Conservation (phyloP, 179 eudicot species). For the Silene vulgaris region DNA sequence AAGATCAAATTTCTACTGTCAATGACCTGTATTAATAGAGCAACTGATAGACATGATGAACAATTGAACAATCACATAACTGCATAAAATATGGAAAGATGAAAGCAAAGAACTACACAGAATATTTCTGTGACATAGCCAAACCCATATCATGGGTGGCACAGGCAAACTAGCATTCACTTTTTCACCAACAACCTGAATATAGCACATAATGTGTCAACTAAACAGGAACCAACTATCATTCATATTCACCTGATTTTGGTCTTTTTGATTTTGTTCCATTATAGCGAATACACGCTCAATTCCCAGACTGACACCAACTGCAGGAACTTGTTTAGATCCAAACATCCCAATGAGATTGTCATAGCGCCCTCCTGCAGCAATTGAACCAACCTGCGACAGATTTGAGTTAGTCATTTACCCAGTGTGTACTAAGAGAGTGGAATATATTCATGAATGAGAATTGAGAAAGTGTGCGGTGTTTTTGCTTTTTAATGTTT, state of each 20-base stretch:
- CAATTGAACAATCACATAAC: neutral
- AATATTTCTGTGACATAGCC: neutral
- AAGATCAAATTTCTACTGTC: neutral
- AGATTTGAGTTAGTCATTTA: conserved; percentile 15
- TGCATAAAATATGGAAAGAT: neutral
- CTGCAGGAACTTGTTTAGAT: conserved; percentile 79
- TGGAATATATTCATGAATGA: neutral
- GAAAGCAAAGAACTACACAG: conserved; percentile 5
- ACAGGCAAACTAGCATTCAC: neutral
- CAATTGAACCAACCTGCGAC: conserved; percentile 88
- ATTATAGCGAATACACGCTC: conserved; percentile 89
- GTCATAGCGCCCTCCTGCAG: conserved; percentile 96
- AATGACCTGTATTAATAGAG: neutral
- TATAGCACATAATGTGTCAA: neutral
- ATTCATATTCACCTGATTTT: conserved; percentile 51
- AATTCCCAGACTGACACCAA: conserved; percentile 90
- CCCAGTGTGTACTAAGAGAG: neutral
- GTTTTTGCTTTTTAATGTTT: too few species aligned
- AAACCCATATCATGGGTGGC: neutral
- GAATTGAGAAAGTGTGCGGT: neutral
- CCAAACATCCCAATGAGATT: conserved; percentile 95
- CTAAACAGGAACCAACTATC: neutral
- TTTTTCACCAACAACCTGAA: neutral
- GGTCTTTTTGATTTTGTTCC: conserved; percentile 80
- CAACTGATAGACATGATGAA: neutral